Evolutionary conservation across 768 basidiomycete species (phyloP).

Genomic region (Arthromyces matolae): DNA sequence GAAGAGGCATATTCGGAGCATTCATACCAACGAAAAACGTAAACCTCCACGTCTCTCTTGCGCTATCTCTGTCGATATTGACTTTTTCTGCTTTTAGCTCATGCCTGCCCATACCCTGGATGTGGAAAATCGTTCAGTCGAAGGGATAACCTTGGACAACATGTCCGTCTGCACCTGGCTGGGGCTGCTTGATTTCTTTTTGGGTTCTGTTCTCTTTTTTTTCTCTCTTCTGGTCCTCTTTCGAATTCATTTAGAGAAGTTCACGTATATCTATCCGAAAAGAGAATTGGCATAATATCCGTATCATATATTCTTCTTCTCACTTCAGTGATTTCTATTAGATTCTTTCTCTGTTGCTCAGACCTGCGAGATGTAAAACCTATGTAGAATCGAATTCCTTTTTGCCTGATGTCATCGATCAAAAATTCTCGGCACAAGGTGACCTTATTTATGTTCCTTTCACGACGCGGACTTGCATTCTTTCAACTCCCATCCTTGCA

Average conservation of each 20-base stretch:
- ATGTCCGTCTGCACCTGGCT: constrained; percentile 57
- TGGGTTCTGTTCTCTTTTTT: neutral
- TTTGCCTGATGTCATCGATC: no score
- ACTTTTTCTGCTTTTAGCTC: constrained; percentile 39
- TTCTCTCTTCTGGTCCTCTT: neutral
- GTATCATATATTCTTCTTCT: no score
- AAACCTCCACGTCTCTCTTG: constrained; percentile 30
- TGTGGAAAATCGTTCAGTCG: constrained; percentile 74
- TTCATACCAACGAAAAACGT: constrained; percentile 94
- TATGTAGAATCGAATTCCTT: no score
- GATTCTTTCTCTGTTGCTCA: neutral
- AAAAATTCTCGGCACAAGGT: no score
- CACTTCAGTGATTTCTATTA: neutral
- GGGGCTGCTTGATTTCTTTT: constrained; percentile 13
- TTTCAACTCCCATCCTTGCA: no score
- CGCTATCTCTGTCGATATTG: constrained; percentile 1
- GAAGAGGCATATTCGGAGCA: constrained; percentile 83
- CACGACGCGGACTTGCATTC: no score
- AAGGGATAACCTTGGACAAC: constrained; percentile 75
- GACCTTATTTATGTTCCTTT: no score
- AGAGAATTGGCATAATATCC: no score
- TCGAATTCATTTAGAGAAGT: neutral
- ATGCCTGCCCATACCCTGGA: constrained; percentile 55
- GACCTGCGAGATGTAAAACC: no score
- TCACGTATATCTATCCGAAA: neutral